phyloP scores from a whole-genome alignment of 805 yeast species.

The Wickerhamomyces bovis region DNA sequence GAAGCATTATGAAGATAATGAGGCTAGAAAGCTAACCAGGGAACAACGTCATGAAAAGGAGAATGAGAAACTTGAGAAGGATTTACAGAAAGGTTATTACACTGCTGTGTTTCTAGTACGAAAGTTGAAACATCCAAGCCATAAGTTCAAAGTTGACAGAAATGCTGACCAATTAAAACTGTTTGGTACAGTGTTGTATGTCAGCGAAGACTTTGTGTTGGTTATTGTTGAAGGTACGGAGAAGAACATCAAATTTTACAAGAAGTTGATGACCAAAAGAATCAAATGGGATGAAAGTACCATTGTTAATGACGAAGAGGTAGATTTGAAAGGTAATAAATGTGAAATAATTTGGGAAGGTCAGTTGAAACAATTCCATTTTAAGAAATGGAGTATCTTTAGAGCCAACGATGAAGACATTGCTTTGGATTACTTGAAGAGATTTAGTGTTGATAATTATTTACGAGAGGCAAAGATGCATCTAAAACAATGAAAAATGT shows the following conservation, averaged over 20 bases:
- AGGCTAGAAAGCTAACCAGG: constrained; percentile 51
- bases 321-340: constrained; percentile 38
- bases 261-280: constrained; percentile 51
- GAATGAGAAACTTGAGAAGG: constrained; percentile 38
- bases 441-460: constrained; percentile 52
- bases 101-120: constrained; percentile 56
- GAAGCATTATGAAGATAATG: constrained; percentile 57
- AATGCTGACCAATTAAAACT: constrained; percentile 72
- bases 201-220: constrained; percentile 38
- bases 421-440: constrained; percentile 40
- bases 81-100: constrained; percentile 45
- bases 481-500: constrained; percentile 11
- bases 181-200: constrained; percentile 49
- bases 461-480: constrained; percentile 39
- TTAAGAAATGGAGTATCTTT: constrained; percentile 66
- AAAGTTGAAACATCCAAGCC: constrained; percentile 54
- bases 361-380: constrained; percentile 43
- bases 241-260: constrained; percentile 55
- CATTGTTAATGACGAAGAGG: constrained; percentile 16
- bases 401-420: constrained; percentile 43
- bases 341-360: constrained; percentile 70
- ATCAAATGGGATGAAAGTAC: constrained; percentile 64
- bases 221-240: constrained; percentile 73
- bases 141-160: constrained; percentile 66
- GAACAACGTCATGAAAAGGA: constrained; percentile 52